A percentile compares a stretch with the other conserved stretches of the same genome.
phyloP scores from a whole-genome alignment of 2,329 filamentous ascomycete species.

The Furcasterigmium sp. region DNA sequence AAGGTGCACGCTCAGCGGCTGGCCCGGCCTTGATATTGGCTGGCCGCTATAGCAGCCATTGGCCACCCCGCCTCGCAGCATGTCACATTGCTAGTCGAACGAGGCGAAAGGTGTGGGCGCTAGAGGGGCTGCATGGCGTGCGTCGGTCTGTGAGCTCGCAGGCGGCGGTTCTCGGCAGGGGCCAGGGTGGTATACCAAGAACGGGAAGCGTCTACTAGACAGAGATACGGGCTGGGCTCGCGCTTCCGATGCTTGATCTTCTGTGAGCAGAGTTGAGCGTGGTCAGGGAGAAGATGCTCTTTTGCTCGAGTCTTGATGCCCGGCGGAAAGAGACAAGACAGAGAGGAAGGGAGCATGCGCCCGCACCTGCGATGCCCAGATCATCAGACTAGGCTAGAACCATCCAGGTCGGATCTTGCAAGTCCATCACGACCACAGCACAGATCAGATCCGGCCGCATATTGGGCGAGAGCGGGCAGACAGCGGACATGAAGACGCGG shows the following conservation, averaged over 20 bases:
- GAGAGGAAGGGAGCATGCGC: too few relatives aligned
- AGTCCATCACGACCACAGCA: background rate
- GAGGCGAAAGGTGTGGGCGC: conserved; percentile 19
- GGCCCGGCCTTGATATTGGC: conserved; percentile 50
- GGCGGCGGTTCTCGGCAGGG: conserved; percentile 8
- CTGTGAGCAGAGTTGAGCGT: too few relatives aligned
- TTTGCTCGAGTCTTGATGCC: too few relatives aligned
- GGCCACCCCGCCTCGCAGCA: conserved; percentile 32
- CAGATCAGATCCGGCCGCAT: too few relatives aligned
- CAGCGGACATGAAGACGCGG: background rate
- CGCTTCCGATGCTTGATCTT: background rate
- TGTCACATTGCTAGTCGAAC: conserved; percentile 17
- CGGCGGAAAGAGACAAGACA: too few relatives aligned
- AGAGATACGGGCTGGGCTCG: background rate
- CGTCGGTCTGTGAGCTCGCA: conserved; percentile 6
- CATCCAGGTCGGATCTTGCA: too few relatives aligned
- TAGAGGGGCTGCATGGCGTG: conserved; percentile 16
- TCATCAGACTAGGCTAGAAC: background rate
- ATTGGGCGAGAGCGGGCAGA: background rate
- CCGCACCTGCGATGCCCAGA: background rate
- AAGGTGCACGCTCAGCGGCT: conserved; percentile 33
- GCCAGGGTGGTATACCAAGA: conserved; percentile 2
- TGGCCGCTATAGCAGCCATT: conserved; percentile 26
- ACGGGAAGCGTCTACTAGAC: conserved; percentile 17
- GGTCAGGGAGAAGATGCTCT: too few relatives aligned